Base-by-base conservation (phyloP, 1,284 basidiomycete species). In the Trichosporon sp. region DNA sequence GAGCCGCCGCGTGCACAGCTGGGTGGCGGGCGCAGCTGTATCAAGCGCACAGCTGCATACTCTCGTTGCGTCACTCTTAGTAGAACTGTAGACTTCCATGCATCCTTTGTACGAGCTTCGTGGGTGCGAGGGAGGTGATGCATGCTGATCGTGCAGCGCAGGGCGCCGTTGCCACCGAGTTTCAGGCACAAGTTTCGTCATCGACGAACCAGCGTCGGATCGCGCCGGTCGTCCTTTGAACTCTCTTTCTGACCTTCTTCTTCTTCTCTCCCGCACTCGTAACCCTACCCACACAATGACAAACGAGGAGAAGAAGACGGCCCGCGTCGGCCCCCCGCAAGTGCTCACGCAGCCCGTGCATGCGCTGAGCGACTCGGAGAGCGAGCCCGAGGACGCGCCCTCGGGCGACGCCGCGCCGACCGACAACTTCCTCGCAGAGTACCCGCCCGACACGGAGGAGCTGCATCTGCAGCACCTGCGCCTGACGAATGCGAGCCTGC, bases 391-490 rank as follows among this genome's bases (percentile, higher is more conserved):
- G 29, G 71, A 74, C 29, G 73, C 70, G 56, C 27, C 47, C 13
- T 34, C 58, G 5, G 51, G 62, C 42, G 75, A 68, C 21, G 74
- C 69, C 27, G 74, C 72, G 25, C 68, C 66, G 5, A 70, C 62
- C 7, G 75, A 72, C 23, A 84, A 87, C 76, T 84, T 88, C 60
- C 81, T 89, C 15, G 85, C 83, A 47, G 84, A 85, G 62, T 83
- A 87, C 65, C 87, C 87, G 1, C 87, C 87, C 70, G 87, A 89
- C 69, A 87, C 91, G 1, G 89, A 92, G 92, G 94, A 96, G 75
- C 86, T 99, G 58, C 93, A 98, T 74, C 87, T 99, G 42, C 87
- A 95, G 11, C 95, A 98, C 79, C 86, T 91, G 2, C 89, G 92
- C 23, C 86, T 99, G 63, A 83, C 82, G 47, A 83, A 83, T 25